A percentile compares a stretch with the other conserved stretches of the same genome.
Conservation (phyloP, 257 asterid genomes). For the Verbena officinalis region DNA sequence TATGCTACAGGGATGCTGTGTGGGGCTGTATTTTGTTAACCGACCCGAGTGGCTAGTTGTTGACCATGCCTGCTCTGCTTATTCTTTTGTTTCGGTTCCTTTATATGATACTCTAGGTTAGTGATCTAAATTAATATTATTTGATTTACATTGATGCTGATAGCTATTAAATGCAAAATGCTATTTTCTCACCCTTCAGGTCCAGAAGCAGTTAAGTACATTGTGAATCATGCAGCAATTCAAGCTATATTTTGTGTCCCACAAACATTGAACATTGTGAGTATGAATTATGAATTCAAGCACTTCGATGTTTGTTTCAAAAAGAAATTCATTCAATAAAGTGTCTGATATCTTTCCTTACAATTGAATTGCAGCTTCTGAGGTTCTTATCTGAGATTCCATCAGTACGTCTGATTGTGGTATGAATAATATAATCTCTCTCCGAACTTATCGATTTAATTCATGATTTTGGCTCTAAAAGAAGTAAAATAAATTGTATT, state of each 20-base stretch:
- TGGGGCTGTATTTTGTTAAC: constrained; percentile 68
- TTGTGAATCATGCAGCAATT: constrained; percentile 63
- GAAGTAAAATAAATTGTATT: constrained; percentile 1
- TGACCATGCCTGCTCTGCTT: constrained; percentile 81
- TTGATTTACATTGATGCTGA: background rate
- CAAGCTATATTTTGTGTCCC: constrained; percentile 65
- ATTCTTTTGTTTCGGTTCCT: constrained; percentile 66
- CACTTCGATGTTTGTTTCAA: no score
- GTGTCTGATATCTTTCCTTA: background rate
- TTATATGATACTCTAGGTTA: constrained; percentile 76
- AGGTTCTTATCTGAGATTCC: constrained; percentile 72
- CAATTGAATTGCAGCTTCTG: constrained; percentile 56
- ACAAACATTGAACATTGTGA: constrained; percentile 50
- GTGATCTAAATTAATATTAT: constrained; percentile 15
- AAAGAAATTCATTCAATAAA: background rate
- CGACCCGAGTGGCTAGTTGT: constrained; percentile 73
- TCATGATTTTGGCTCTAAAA: background rate
- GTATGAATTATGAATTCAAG: no score
- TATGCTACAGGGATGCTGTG: constrained; percentile 54
- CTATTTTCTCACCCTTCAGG: constrained; percentile 42
- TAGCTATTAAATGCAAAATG: constrained; percentile 12
- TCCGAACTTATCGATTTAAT: background rate
- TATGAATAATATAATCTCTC: constrained; percentile 34
- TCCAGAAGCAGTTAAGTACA: constrained; percentile 72
- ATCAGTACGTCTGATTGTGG: constrained; percentile 67